These are phyloP conservation scores for Thermothielavioides terrestris DNA, from an alignment of 495 filamentous ascomycete genomes.

Conservation along the genomic window DNA sequence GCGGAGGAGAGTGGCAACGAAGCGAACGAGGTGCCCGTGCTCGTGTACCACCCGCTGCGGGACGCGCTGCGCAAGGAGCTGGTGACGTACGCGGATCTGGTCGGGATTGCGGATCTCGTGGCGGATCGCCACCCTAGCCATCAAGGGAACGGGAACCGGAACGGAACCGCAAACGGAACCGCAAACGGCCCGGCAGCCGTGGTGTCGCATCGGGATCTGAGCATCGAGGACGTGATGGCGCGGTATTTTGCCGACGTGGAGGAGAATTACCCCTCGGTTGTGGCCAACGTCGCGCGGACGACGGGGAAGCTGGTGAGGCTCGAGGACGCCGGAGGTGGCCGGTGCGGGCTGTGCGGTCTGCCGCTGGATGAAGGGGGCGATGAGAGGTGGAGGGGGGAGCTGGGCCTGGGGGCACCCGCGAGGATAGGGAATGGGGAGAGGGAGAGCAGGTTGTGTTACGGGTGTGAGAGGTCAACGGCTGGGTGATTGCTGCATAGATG, in stretches of 20 bases:
- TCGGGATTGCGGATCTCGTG: conserved; percentile 31
- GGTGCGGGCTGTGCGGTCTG: conserved; percentile 45
- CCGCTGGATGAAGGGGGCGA: conserved; percentile 40
- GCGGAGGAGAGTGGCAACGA: background rate
- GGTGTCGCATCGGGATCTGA: conserved; percentile 61
- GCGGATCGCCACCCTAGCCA: too few relatives aligned
- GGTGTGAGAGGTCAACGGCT: conserved; percentile 41
- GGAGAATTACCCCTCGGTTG: conserved; percentile 78
- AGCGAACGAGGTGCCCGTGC: background rate
- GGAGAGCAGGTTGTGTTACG: conserved; percentile 38
- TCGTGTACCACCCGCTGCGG: conserved; percentile 43
- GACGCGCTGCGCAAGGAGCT: conserved; percentile 79
- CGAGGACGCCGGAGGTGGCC: background rate
- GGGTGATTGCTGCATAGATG: conserved; percentile 15
- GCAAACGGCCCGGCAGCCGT: conserved; percentile 35
- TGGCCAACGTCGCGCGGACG: conserved; percentile 88
- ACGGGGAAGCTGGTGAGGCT: conserved; percentile 59
- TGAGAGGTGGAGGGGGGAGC: conserved; percentile 43
- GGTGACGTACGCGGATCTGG: conserved; percentile 47
- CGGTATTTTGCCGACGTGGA: conserved; percentile 86
- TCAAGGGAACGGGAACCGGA: too few relatives aligned
- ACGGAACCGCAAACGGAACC: too few relatives aligned
- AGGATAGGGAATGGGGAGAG: conserved; percentile 5
- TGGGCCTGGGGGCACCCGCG: conserved; percentile 32
- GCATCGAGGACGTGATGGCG: conserved; percentile 82